Base-by-base conservation (phyloP, 805 yeast genomes). In the Suhomyces vadensis region DNA sequence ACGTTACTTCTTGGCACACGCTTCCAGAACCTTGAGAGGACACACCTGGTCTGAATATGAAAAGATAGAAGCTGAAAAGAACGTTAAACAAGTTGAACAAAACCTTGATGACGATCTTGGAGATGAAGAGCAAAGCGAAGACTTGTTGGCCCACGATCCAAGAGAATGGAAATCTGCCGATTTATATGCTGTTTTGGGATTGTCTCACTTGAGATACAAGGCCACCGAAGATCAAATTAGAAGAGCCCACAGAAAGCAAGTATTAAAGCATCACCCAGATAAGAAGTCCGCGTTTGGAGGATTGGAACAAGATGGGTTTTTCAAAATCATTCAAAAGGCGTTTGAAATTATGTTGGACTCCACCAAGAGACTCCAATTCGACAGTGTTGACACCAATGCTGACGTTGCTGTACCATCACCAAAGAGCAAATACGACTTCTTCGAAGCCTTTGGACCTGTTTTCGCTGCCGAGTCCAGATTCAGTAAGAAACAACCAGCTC, bases 41-140 rank as follows among this genome's bases (percentile, higher is more conserved):
- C 97, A 95, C 74, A 89, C 98, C 39, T 94, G 97, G 96, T 89
- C 97, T 44, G 98, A 94, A 72, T 94, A 81, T 62, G 99, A 94
- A 73, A 84, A 86, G 66, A 74, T 90, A 55, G 95, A 91, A 77
- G 96, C 96, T 49, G 95, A 85, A 64, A 83, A 81, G 71, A 87
- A 87, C 68, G 95, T 87, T 59, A 77, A 78, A 58, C 69, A 70
- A 45, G 80, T 81, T 50, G 95, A 87, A 56, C 85, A 79, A 55
- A 62, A 78, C 50, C 69, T 64, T 46, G 81, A 78, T 47, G 87
- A 81, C 43, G 84, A 83, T 54, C 79, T 82, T 57, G 79, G 85
- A 23, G 95, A 90, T 60, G 91, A 83, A 53, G 89, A 82, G 46
- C 85, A 81, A 65, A 65, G 71, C 40, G 82, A 71, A 43, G 85